Evolutionary conservation across 257 asterid species (phyloP).

Genomic region (Solanum virginianum): DNA sequence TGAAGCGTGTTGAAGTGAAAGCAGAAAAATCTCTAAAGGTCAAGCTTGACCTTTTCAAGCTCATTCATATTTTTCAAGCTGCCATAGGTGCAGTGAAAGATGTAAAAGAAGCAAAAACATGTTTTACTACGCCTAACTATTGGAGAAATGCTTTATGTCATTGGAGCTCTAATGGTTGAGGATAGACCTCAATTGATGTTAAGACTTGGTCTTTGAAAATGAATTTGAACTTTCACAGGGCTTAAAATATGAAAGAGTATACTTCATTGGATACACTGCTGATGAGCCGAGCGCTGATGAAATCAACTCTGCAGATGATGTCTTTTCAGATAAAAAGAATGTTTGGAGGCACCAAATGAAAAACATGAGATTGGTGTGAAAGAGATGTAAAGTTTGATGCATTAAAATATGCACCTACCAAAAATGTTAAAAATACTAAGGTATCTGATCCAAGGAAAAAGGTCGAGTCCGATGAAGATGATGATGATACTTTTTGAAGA

Average conservation of each 20-base stretch:
- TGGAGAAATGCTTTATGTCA: too few relatives aligned
- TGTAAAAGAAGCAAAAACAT: too few relatives aligned
- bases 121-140: too few relatives aligned
- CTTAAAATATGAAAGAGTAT: constrained; percentile 49
- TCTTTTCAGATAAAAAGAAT: background rate
- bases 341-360: background rate
- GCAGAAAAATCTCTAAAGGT: too few relatives aligned
- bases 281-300: constrained; percentile 6
- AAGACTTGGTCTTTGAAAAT: too few relatives aligned
- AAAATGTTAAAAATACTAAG: background rate
- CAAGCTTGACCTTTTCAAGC: too few relatives aligned
- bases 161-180: too few relatives aligned
- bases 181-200: too few relatives aligned
- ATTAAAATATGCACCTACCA: background rate
- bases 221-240: constrained; percentile 72
- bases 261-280: constrained; percentile 37
- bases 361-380: background rate
- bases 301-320: background rate
- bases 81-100: too few relatives aligned
- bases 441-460: constrained; percentile 1
- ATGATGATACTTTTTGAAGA: constrained; percentile 8
- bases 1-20: too few relatives aligned
- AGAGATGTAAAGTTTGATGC: constrained; percentile 6
- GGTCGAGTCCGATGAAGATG: background rate
- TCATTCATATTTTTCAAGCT: too few relatives aligned